phyloP scores from a whole-genome alignment of 2,329 filamentous ascomycete genomes.

The Scedosporium dehoogii region DNA sequence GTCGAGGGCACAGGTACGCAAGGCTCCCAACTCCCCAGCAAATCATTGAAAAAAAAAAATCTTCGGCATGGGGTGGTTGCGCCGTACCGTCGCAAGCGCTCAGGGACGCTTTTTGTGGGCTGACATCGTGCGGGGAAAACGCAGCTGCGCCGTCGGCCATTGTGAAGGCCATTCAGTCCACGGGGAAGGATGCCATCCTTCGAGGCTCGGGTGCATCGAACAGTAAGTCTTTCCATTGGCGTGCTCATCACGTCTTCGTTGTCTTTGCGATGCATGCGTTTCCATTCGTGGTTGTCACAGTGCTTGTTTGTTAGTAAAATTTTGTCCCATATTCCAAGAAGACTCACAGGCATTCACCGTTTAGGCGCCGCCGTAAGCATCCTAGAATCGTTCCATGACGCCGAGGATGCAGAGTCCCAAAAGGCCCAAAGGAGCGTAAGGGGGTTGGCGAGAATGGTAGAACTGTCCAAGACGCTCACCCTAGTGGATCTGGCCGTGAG shows the following conservation, averaged over 20 bases:
- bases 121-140: neutral
- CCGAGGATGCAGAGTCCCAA: slow-evolving; percentile 34
- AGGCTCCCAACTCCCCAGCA: neutral
- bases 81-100: neutral
- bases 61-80: neutral
- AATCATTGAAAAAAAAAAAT: neutral
- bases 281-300: neutral
- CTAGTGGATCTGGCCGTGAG: slow-evolving; percentile 80
- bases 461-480: slow-evolving; percentile 69
- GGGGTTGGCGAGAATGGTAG: slow-evolving; percentile 87
- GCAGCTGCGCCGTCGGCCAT: slow-evolving; percentile 78
- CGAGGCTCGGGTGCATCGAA: slow-evolving; percentile 79
- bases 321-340: neutral
- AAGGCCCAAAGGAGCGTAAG: slow-evolving; percentile 52
- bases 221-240: slow-evolving; percentile 44
- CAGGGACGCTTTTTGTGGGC: neutral
- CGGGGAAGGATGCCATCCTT: slow-evolving; percentile 87
- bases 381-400: slow-evolving; percentile 69
- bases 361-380: slow-evolving; percentile 83
- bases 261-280: slow-evolving; percentile 1
- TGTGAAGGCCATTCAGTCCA: slow-evolving; percentile 77
- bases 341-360: neutral
- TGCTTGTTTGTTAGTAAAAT: neutral
- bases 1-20: slow-evolving; percentile 69
- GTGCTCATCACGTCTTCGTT: neutral